A percentile compares a stretch with the other conserved stretches of the same genome.
Evolutionary conservation across 2,329 filamentous ascomycete species (phyloP).

Genomic region (Pseudogymnoascus sp.): DNA sequence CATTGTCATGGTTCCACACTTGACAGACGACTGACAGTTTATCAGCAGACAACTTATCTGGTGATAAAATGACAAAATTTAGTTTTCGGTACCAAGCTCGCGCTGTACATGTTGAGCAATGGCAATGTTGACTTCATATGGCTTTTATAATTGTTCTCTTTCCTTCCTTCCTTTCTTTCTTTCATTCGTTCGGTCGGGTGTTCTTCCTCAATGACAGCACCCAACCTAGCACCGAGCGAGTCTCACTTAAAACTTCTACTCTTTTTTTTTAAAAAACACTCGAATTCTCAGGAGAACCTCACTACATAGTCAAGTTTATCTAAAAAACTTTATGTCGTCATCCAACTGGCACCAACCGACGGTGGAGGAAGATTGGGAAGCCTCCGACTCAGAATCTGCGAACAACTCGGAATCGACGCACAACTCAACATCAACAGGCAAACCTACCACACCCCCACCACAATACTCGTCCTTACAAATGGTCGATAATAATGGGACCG

Average conservation of each 20-base stretch:
- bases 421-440: neutral
- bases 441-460: neutral
- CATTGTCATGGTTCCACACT: neutral
- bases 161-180: neutral
- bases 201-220: too few species aligned
- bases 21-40: neutral
- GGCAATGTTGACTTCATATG: neutral
- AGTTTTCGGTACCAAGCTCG: neutral
- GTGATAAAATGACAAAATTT: neutral
- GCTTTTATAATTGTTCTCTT: neutral
- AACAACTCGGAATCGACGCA: neutral
- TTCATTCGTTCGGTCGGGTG: too few species aligned
- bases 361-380: neutral
- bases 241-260: too few species aligned
- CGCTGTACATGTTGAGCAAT: neutral
- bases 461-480: neutral
- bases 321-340: neutral
- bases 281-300: too few species aligned
- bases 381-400: too few species aligned
- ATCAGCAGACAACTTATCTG: neutral
- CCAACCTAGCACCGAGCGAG: too few species aligned
- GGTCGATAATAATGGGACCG: neutral
- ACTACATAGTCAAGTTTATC: neutral
- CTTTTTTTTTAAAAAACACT: too few species aligned
- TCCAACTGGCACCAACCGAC: neutral